These are phyloP conservation scores for Gaultheria prostrata DNA, from an alignment of 148 eudicot species.

Conservation along the genomic window DNA sequence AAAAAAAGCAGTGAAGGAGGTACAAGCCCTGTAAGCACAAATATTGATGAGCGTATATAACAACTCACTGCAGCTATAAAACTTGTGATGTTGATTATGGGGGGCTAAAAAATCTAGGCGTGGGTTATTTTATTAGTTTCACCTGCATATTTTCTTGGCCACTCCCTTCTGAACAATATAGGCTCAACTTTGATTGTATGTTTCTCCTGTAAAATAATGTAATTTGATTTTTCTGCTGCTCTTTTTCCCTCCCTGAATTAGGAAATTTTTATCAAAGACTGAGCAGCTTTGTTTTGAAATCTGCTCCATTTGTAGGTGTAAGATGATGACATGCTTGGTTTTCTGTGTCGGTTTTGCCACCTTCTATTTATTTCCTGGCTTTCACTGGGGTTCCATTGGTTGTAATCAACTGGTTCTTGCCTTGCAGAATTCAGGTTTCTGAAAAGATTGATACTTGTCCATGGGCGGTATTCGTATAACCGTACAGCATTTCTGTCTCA, in stretches of 20 bases:
- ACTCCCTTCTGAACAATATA: background rate
- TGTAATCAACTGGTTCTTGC: conserved; percentile 5
- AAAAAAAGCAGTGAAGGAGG: background rate
- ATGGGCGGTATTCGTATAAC: conserved; percentile 95
- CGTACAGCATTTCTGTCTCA: conserved; percentile 97
- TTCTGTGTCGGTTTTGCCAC: background rate
- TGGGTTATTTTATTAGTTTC: background rate
- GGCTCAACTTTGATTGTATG: background rate
- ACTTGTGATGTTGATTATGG: background rate
- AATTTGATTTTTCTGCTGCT: too few relatives aligned
- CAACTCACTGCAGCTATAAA: background rate
- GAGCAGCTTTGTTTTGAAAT: background rate
- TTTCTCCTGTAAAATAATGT: background rate
- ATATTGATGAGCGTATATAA: background rate
- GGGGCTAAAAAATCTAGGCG: background rate
- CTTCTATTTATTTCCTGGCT: background rate
- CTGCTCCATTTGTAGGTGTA: background rate
- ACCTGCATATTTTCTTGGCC: background rate
- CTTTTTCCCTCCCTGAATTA: background rate
- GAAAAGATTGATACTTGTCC: conserved; percentile 91
- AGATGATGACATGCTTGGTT: background rate
- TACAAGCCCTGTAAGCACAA: background rate
- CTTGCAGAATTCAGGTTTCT: conserved; percentile 90
- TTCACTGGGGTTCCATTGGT: conserved; percentile 1
- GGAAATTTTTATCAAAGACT: background rate